These are phyloP conservation scores for Cryptosporidium viatorum DNA, from an alignment of 169 alveolate genomes.

Conservation along the genomic window DNA sequence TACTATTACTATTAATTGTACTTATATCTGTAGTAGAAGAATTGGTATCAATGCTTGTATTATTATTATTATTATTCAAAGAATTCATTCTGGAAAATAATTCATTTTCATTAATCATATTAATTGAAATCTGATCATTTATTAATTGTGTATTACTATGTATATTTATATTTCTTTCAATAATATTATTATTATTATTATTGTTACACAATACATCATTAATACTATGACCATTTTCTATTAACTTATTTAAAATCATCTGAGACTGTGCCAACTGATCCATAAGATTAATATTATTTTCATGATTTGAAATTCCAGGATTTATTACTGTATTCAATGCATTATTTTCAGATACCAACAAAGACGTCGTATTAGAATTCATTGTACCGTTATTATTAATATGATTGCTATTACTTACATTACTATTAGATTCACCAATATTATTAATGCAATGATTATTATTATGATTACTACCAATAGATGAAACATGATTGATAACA, in stretches of 20 bases:
- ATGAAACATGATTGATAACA: not conserved
- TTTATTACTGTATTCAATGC: not conserved
- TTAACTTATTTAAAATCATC: slow-evolving; percentile 23
- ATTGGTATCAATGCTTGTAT: not conserved
- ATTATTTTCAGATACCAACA: not conserved
- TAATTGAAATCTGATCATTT: not conserved
- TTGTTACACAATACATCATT: not conserved
- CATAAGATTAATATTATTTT: slow-evolving; percentile 3
- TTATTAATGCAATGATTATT: not conserved
- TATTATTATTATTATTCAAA: slow-evolving; percentile 1
- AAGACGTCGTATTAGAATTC: not conserved
- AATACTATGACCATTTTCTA: slow-evolving; percentile 10
- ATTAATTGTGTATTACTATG: not conserved
- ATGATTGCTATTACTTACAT: not conserved
- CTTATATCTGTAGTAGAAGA: not conserved
- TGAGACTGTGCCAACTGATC: slow-evolving; percentile 24
- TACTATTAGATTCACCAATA: not conserved
- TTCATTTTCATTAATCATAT: not conserved
- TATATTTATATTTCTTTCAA: not conserved
- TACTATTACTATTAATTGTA: not conserved
- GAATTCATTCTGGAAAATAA: not conserved
- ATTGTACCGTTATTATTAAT: not conserved
- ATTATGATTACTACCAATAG: not conserved
- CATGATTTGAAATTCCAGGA: not conserved
- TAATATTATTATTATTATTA: too few species aligned